Evolutionary conservation across 768 basidiomycete genomes (phyloP).

Genomic region (Trametes villosa): DNA sequence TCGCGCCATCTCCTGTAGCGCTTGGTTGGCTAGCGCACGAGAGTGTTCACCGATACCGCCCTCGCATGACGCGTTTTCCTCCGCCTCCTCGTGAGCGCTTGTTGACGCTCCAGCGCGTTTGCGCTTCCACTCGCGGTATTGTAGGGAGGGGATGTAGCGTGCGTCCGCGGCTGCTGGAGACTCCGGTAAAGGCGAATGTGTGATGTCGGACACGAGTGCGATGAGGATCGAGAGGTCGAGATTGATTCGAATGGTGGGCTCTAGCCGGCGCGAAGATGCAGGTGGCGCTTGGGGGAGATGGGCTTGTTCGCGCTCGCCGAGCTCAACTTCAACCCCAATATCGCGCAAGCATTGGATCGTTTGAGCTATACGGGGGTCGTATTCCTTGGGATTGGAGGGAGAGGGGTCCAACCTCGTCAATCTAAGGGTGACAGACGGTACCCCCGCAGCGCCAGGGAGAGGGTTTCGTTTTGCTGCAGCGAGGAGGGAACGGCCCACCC

Average conservation of each 20-base stretch:
- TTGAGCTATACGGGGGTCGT: slow-evolving; percentile 60
- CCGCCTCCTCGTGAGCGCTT: neutral
- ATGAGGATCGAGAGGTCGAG: slow-evolving; percentile 86
- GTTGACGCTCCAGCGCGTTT: slow-evolving; percentile 12
- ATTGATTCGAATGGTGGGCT: slow-evolving; percentile 67
- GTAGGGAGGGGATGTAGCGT: slow-evolving; percentile 64
- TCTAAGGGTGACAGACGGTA: slow-evolving; percentile 60
- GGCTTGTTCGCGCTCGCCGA: slow-evolving; percentile 55
- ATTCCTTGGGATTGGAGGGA: slow-evolving; percentile 32
- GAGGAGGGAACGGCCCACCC: slow-evolving; percentile 70
- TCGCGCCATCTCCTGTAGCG: slow-evolving; percentile 72
- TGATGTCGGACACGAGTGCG: slow-evolving; percentile 46
- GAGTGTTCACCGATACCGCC: slow-evolving; percentile 55
- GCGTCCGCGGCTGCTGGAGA: slow-evolving; percentile 59
- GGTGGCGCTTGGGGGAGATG: neutral
- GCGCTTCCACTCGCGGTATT: slow-evolving; percentile 64
- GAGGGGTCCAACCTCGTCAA: slow-evolving; percentile 69
- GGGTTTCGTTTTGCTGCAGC: slow-evolving; percentile 65
- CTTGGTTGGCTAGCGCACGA: slow-evolving; percentile 71
- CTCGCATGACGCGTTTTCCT: slow-evolving; percentile 1
- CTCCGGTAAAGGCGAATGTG: slow-evolving; percentile 47
- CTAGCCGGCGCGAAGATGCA: slow-evolving; percentile 29
- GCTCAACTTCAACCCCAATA: slow-evolving; percentile 68
- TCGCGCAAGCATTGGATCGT: slow-evolving; percentile 59
- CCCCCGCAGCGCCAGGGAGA: slow-evolving; percentile 37